Conservation (phyloP, 2,329 filamentous ascomycete species). For the Neonectria hederae region DNA sequence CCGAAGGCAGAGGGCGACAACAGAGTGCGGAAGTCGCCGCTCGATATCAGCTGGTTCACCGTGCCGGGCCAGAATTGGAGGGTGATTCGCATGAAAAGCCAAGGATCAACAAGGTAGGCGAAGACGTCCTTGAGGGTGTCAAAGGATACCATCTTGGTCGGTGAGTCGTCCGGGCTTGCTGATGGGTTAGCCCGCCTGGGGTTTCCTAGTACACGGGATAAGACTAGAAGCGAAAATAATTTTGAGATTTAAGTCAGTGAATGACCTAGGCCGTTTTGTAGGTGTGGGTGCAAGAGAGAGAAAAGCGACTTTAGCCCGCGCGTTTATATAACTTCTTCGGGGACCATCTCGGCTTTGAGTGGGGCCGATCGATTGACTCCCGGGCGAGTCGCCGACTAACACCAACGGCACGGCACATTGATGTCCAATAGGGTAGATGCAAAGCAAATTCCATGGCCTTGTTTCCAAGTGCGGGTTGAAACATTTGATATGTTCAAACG, state of each 20-base stretch:
- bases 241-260: conserved; percentile 1
- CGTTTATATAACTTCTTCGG: conserved; percentile 16
- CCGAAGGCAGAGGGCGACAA: conserved; percentile 54
- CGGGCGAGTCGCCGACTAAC: not conserved
- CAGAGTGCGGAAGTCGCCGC: conserved; percentile 49
- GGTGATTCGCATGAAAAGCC: conserved; percentile 62
- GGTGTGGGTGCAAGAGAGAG: not conserved
- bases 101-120: conserved; percentile 56
- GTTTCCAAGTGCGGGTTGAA: too few species aligned
- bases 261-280: not conserved
- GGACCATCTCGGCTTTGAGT: conserved; percentile 1
- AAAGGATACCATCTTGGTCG: conserved; percentile 39
- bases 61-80: conserved; percentile 62
- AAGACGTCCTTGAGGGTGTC: conserved; percentile 40
- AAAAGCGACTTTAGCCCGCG: not conserved
- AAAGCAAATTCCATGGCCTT: too few species aligned
- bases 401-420: not conserved
- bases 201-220: not conserved
- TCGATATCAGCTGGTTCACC: conserved; percentile 53
- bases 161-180: not conserved
- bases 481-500: too few species aligned
- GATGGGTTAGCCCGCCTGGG: not conserved
- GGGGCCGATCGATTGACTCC: not conserved
- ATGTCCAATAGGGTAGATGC: too few species aligned
- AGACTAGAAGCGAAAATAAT: not conserved